phyloP scores from a whole-genome alignment of 805 yeast genomes.

The Saccharomycopsis sp. region DNA sequence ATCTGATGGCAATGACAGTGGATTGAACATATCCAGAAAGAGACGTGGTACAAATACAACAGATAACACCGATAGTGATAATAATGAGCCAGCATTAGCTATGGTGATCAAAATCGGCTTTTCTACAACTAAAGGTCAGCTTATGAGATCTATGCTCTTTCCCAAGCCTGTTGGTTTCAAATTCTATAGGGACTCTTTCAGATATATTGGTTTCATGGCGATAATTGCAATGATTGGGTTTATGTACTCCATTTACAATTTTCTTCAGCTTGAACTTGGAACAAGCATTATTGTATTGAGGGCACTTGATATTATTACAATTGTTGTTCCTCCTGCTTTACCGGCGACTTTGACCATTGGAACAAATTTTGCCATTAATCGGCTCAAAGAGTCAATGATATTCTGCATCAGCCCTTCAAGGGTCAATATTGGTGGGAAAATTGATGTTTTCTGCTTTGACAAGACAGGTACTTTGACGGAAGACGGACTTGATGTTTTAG shows the following conservation, averaged over 20 bases:
- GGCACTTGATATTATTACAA: conserved; percentile 89
- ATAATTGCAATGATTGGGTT: conserved; percentile 81
- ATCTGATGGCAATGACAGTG: neutral
- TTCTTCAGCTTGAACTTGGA: conserved; percentile 68
- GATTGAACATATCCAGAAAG: neutral
- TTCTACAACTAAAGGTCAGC: conserved; percentile 90
- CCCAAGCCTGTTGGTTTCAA: conserved; percentile 93
- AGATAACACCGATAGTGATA: conserved; percentile 20
- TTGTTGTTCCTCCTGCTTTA: conserved; percentile 97
- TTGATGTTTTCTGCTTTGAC: conserved; percentile 88
- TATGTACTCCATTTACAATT: conserved; percentile 73
- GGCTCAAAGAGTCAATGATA: conserved; percentile 62
- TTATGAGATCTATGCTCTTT: conserved; percentile 91
- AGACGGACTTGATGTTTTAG: conserved; percentile 87
- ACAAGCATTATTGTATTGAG: conserved; percentile 68
- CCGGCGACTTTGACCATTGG: conserved; percentile 98
- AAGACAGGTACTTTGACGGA: conserved; percentile 97
- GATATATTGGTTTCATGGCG: conserved; percentile 93
- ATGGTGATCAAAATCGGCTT: conserved; percentile 87
- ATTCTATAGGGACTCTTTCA: conserved; percentile 90
- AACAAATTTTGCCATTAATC: conserved; percentile 79
- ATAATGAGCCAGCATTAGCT: conserved; percentile 76
- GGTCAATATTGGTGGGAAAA: conserved; percentile 92
- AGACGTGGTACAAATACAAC: neutral
- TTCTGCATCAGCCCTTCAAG: conserved; percentile 93